Conservation (phyloP, 257 asterid genomes). For the Capsicum chinense region DNA sequence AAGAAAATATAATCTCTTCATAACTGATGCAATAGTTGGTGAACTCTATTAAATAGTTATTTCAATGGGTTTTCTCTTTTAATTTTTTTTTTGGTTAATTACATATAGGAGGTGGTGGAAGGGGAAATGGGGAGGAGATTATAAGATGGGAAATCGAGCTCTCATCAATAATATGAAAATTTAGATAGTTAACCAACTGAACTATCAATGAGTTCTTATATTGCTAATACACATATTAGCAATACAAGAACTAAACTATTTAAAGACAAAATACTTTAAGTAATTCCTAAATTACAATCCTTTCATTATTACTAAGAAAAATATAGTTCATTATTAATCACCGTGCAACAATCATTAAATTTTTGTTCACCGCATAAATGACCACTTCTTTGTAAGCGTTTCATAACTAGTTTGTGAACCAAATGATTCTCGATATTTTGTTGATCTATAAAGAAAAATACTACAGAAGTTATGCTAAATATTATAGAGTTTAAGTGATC, state of each 20-base stretch:
- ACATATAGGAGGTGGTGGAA: no score
- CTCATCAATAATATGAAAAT: no score
- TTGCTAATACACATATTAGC: neutral
- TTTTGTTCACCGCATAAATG: neutral
- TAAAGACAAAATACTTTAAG: neutral
- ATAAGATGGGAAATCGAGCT: no score
- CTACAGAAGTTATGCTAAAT: neutral
- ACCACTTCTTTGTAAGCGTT: neutral
- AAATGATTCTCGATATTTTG: neutral
- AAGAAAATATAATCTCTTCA: neutral
- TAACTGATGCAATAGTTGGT: neutral
- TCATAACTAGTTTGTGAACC: neutral
- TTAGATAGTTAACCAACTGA: no score
- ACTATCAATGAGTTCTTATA: no score
- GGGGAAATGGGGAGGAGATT: no score
- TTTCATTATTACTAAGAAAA: neutral
- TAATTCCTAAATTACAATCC: neutral
- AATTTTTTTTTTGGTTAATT: no score
- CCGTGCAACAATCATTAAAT: neutral
- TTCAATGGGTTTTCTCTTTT: no score
- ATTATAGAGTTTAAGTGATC: neutral
- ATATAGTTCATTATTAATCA: neutral
- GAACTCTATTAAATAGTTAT: no score
- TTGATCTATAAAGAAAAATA: no score
- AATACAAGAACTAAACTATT: neutral